Evolutionary conservation across 768 basidiomycete genomes (phyloP).

Genomic region (Tricholoma flavovirens): DNA sequence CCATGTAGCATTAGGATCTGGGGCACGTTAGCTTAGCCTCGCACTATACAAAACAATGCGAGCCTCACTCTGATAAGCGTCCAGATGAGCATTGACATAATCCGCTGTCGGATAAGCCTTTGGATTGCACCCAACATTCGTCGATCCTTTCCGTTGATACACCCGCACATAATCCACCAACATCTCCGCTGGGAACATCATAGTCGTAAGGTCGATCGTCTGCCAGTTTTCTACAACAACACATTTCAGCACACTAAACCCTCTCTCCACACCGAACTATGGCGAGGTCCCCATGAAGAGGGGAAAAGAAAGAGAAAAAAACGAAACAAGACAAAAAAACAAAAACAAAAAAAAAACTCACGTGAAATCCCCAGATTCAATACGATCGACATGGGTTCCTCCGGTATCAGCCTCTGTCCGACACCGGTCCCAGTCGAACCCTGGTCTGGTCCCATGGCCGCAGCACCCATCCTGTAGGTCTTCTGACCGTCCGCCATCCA

Average conservation of each 20-base stretch:
- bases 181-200: slow-evolving; percentile 68
- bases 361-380: slow-evolving; percentile 61
- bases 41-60: too few species aligned
- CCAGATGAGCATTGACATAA: slow-evolving; percentile 51
- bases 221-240: slow-evolving; percentile 56
- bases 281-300: too few species aligned
- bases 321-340: slow-evolving; percentile 37
- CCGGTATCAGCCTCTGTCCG: slow-evolving; percentile 51
- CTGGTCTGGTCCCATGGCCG: slow-evolving; percentile 41
- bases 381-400: slow-evolving; percentile 56
- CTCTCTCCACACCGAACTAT: too few species aligned
- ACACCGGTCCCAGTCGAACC: slow-evolving; percentile 39
- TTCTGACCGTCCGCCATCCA: slow-evolving; percentile 64
- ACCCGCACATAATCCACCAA: slow-evolving; percentile 77
- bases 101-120: slow-evolving; percentile 56
- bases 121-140: slow-evolving; percentile 66
- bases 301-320: too few species aligned
- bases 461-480: slow-evolving; percentile 46
- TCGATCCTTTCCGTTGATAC: slow-evolving; percentile 57
- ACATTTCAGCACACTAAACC: neutral
- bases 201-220: slow-evolving; percentile 41
- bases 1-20: neutral
- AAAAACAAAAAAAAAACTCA: slow-evolving; percentile 19
- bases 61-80: slow-evolving; percentile 56
- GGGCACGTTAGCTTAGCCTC: too few species aligned